Evolutionary conservation across 352 stramenopile genomes (phyloP), one percentile per base, ranked within the genome.

Genomic region (Plasmopara halstedii): DNA sequence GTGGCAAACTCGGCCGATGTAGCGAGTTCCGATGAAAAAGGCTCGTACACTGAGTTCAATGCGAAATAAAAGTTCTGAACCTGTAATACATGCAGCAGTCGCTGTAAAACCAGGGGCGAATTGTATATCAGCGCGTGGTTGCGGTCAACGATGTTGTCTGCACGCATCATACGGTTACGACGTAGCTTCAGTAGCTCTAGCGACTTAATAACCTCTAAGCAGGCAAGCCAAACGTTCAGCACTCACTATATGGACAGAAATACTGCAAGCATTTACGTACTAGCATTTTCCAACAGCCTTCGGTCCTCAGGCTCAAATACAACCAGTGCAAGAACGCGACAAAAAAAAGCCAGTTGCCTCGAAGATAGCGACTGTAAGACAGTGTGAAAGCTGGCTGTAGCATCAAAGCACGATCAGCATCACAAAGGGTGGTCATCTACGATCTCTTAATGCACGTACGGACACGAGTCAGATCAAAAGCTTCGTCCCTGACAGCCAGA

Each of bases 291-390:
- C 18, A 97, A 64, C 1, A 97, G 63, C 25, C 94, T 78, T 14
- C 94, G 80, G 53, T 97, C 94, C 58, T 98, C 94, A 1, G 90
- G 90, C 53, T 98, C 91, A 67, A 98, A 98, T 17, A 98, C 73
- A 5, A 98, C 73, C 6, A 98, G 70, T 2, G 89, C 93, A 18
- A 98, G 70, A 22, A 98, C 89, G n/a, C 94, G 85, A 41, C 91
- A 98, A 61, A 98, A 97, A 62, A 97, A 95, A 10, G 92, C 90
- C 32, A 98, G 64, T 46, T 98, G 89, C 10, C 91, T 77, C 25
- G 85, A 95, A 7, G 75, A 95, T 42, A 98, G 83, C 20, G 76
- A 78, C 39, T 80, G 58, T 36, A 97, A 74, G 37, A 98, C 81
- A 5, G 67, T 41, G 48, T 97, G 88, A n/a, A 98, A 78, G 41